phyloP scores from a whole-genome alignment of 1,284 basidiomycete species.

The Agaricales sp. region DNA sequence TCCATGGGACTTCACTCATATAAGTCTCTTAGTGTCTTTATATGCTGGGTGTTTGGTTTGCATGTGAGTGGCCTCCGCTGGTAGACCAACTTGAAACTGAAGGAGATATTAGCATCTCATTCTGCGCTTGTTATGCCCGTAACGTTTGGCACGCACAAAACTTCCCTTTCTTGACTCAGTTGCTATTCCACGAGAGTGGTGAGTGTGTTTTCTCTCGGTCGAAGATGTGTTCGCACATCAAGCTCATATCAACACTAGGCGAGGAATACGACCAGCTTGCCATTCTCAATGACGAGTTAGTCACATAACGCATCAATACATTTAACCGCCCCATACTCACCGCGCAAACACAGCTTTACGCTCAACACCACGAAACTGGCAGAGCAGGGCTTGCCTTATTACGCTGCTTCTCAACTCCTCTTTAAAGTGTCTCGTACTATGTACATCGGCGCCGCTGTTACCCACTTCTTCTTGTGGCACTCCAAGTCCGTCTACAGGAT shows the following conservation, averaged over 20 bases:
- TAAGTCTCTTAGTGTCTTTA: constrained; percentile 13
- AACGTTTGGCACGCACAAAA: constrained; percentile 16
- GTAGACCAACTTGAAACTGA: constrained; percentile 1
- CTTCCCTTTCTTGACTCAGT: constrained; percentile 25
- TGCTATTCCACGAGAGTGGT: constrained; percentile 24
- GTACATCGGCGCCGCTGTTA: constrained; percentile 23
- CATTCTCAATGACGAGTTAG: constrained; percentile 18
- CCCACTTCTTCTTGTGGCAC: constrained; percentile 31
- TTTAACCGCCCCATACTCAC: too few species aligned
- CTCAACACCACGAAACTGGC: constrained; percentile 19
- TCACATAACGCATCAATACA: too few species aligned
- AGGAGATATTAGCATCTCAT: constrained; percentile 10
- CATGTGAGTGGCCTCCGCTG: constrained; percentile 15
- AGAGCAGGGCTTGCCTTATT: constrained; percentile 18
- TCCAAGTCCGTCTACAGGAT: constrained; percentile 21
- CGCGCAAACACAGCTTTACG: constrained; percentile 5
- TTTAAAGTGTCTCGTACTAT: constrained; percentile 19
- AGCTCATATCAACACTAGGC: not conserved
- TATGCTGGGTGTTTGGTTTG: constrained; percentile 18
- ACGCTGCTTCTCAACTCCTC: constrained; percentile 21
- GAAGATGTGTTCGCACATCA: not conserved
- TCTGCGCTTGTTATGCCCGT: constrained; percentile 12
- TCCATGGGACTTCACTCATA: not conserved
- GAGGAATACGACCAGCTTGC: constrained; percentile 19
- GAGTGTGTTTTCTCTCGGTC: not conserved